Evolutionary conservation across 306 rosid species (phyloP).

Genomic region (Rubus parviflorus): DNA sequence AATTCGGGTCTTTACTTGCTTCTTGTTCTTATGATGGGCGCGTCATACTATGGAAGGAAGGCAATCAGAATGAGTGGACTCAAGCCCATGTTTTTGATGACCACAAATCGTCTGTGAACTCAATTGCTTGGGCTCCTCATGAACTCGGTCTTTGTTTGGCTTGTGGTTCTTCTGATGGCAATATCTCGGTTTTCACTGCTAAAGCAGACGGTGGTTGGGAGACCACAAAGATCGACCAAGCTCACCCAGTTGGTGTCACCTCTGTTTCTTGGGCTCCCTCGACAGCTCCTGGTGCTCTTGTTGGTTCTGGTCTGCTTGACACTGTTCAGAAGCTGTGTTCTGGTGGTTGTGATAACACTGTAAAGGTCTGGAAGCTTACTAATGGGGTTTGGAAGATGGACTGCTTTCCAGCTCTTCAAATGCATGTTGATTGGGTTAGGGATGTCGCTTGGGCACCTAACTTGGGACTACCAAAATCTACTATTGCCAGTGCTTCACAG

Average conservation of each 20-base stretch:
- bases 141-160: constrained; percentile 81
- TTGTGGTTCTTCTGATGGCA: constrained; percentile 89
- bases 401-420: constrained; percentile 82
- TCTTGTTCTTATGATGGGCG: constrained; percentile 79
- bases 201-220: constrained; percentile 83
- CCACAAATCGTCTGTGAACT: constrained; percentile 75
- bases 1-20: constrained; percentile 73
- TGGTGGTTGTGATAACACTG: constrained; percentile 87
- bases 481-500: constrained; percentile 79
- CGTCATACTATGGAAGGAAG: constrained; percentile 82
- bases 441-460: constrained; percentile 95
- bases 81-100: constrained; percentile 73
- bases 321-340: constrained; percentile 86
- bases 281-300: constrained; percentile 74
- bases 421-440: constrained; percentile 86
- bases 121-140: constrained; percentile 82
- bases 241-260: constrained; percentile 84
- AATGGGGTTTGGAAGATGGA: constrained; percentile 84
- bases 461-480: constrained; percentile 85
- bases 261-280: constrained; percentile 95
- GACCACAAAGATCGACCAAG: constrained; percentile 65
- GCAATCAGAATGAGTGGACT: constrained; percentile 73
- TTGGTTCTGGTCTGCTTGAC: constrained; percentile 72
- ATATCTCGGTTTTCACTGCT: constrained; percentile 68
- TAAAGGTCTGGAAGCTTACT: constrained; percentile 69